Evolutionary conservation across 208 protist genomes (phyloP).

Genomic region (Leishmania turanica): DNA sequence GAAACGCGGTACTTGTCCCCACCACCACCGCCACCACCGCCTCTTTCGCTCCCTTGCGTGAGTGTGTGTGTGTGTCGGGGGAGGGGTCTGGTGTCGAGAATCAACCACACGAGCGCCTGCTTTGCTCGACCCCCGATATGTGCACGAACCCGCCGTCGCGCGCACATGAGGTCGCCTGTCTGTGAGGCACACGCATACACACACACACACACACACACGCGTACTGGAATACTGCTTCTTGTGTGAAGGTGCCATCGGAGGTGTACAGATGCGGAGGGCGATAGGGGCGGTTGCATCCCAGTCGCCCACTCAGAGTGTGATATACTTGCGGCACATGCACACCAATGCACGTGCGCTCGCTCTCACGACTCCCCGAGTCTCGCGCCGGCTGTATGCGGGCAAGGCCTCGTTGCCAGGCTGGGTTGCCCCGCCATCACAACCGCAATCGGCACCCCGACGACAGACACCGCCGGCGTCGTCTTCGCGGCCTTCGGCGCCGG

Average conservation of each 20-base stretch:
- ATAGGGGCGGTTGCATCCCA: not conserved
- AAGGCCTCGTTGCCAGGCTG: not conserved
- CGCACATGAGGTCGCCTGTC: not conserved
- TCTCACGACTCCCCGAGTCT: not conserved
- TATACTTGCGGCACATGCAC: not conserved
- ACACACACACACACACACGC: not conserved
- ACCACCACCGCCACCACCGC: not conserved
- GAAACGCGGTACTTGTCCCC: not conserved
- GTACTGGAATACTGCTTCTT: not conserved
- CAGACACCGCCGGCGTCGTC: not conserved
- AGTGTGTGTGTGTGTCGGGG: not conserved
- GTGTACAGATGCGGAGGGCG: slow-evolving; percentile 3
- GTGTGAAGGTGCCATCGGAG: not conserved
- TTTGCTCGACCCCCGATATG: not conserved
- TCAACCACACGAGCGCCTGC: not conserved
- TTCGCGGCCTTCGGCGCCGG: not conserved
- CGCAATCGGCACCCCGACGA: not conserved
- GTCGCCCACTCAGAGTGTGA: not conserved
- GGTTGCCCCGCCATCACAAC: not conserved
- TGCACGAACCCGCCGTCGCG: not conserved
- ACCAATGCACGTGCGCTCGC: not conserved
- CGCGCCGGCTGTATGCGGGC: not conserved
- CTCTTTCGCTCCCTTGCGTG: not conserved
- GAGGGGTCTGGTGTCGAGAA: not conserved
- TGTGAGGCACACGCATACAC: not conserved